Evolutionary conservation across 106 monocot genomes (phyloP), one percentile per base, ranked within the genome.

Genomic region (Iris macrosiphon): DNA sequence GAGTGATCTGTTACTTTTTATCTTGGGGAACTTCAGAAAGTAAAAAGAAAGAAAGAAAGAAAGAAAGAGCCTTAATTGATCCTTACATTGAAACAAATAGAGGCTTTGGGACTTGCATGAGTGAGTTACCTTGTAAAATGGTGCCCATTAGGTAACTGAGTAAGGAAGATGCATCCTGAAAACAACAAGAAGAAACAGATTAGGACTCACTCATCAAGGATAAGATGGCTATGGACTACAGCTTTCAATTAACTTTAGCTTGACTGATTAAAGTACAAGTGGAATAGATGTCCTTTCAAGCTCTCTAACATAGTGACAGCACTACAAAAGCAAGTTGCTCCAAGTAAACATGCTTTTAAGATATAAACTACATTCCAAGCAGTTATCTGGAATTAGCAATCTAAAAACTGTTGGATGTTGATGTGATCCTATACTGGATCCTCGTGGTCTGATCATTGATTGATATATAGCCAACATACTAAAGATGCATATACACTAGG

Each of bases 391-490:
- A 24, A 25, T 22, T 4, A 8, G 11, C 47, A 3, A 48, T 6
- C 47, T 48, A 5, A 9, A 22, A 24, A 9, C 47, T 35, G 34
- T n/a, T n/a, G n/a, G n/a, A n/a, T n/a, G n/a, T n/a, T n/a, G n/a
- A n/a, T n/a, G n/a, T n/a, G n/a, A n/a, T n/a, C n/a, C 34, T 24
- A 48, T 48, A 48, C 22, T 48, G 25, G 47, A 25, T 48, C 23
- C 9, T 25, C 12, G 12, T 25, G 24, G 25, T 48, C 47, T 48
- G 12, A 6, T 44, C 19, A 9, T 48, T 24, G 45, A 10, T 20
- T 3, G 17, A 20, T 4, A 45, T 20, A 10, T 17, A 3, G 4
- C 4, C 16, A 20, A 2, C 2, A 18, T 20, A 45, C 8, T 0
- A 24, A 25, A 25, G 2, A 24, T 12, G 24, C 0, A 24, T 10